Percentiles rank a stretch among this genome's conserved stretches.
These are phyloP conservation scores for Trichoderma koningiopsis DNA, from an alignment of 2,329 filamentous ascomycete species.

Conservation along the genomic window DNA sequence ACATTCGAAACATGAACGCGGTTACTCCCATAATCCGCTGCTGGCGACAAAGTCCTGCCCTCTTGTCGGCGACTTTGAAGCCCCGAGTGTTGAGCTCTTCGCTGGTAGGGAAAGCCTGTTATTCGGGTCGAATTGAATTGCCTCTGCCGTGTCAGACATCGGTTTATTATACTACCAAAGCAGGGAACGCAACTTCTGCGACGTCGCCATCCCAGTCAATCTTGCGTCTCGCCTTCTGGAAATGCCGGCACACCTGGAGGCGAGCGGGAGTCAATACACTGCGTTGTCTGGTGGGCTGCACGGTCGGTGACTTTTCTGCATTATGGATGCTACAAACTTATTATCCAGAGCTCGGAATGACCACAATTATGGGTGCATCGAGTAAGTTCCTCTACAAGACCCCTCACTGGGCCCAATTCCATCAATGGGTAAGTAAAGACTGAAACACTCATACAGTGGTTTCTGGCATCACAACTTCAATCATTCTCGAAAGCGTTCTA, in stretches of 20 bases:
- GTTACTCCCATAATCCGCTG: not conserved
- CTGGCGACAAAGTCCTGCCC: not conserved
- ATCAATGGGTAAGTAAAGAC: too few species aligned
- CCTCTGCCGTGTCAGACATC: not conserved
- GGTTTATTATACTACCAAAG: not conserved
- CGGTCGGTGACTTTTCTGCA: conserved; percentile 56
- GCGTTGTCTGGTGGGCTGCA: conserved; percentile 58
- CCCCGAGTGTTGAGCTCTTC: not conserved
- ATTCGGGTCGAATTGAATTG: not conserved
- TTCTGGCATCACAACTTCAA: conserved; percentile 53
- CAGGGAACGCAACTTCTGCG: not conserved
- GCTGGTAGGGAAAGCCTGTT: not conserved
- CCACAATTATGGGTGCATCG: conserved; percentile 53
- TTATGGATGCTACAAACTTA: conserved; percentile 58
- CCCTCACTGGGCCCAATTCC: too few species aligned
- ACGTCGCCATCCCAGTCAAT: not conserved
- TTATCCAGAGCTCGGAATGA: conserved; percentile 50
- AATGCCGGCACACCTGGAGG: conserved; percentile 43
- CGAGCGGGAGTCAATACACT: conserved; percentile 57
- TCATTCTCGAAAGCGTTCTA: conserved; percentile 55
- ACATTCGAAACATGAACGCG: not conserved
- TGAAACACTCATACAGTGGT: conserved; percentile 44
- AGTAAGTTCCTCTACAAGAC: conserved; percentile 40
- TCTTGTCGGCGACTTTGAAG: not conserved
- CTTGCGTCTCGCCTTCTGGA: not conserved